Evolutionary conservation across 2,329 filamentous ascomycete genomes (phyloP), one percentile per base, ranked within the genome.

Genomic region (Thelonectria discophora): DNA sequence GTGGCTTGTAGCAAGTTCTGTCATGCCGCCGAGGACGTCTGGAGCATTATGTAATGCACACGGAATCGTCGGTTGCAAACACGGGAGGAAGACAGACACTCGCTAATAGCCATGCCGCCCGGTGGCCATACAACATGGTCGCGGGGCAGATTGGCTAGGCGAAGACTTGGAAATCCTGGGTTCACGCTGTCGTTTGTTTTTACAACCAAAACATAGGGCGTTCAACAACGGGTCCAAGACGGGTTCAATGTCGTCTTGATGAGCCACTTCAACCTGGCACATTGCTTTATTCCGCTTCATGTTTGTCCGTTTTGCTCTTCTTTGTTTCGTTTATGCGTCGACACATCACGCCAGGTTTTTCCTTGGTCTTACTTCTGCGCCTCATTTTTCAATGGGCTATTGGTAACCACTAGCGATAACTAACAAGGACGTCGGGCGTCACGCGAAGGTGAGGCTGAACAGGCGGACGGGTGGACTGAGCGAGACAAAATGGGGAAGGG

Each of bases 1-100:
- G 95, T 99, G 65, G 94, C 95, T 45, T 99, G 95, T 85, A 97
- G 94, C 87, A 99, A 98, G 79, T 98, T 99, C 84, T 98, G 95
- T 80, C 95, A 99, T 79, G 95, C 94, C 42, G 94, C 94, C 45
- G 95, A 99, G 80, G 95, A 99, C 77, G 90, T 90, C 37, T 99
- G 95, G 95, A 89, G 92, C 75, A 91, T 99, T 70, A 86, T 97
- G 73, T 99, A 88, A 47, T 42, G 30, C 40, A 55, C 21, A 17
- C 30, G 30, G 47, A 57, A 51, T 40, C 59, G 55, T 60, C 62
- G 57, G 63, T 55, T 50, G 62, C 57, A 46, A 63, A 63, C 55
- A 58, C 54, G 45, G 60, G 61, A 65, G 61, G 56, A 59, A 61
- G 65, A 69, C 64, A 64, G 60, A 30, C 46, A 18, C 67, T 62